Conservation (phyloP, 2,329 filamentous ascomycete genomes). For the Ophiostoma fasciatum region DNA sequence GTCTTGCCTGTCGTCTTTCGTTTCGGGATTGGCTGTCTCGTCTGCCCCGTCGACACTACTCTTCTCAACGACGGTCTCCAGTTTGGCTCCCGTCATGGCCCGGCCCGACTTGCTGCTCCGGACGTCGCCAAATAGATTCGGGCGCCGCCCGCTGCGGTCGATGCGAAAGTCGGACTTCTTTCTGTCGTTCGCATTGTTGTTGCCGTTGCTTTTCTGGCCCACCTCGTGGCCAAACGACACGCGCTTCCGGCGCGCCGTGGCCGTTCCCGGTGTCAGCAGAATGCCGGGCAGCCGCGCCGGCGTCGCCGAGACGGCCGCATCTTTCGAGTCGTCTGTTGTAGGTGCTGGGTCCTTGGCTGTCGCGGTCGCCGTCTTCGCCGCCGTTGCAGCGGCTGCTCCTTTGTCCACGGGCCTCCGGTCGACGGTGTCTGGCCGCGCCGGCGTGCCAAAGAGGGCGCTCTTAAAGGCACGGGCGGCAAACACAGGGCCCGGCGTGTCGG, state of each 20-base stretch:
- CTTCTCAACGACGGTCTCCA: too few relatives aligned
- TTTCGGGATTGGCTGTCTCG: constrained; percentile 32
- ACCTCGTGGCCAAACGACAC: constrained; percentile 50
- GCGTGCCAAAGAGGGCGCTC: constrained; percentile 48
- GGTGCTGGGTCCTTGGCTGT: too few relatives aligned
- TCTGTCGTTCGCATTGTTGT: constrained; percentile 9
- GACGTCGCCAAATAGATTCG: constrained; percentile 9
- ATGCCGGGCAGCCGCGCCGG: constrained; percentile 34
- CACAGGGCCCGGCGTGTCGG: constrained; percentile 51
- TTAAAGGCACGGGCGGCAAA: constrained; percentile 52
- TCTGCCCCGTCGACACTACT: constrained; percentile 23
- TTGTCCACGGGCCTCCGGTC: constrained; percentile 3
- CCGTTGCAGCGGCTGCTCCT: constrained; percentile 1
- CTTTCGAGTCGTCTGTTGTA: too few relatives aligned
- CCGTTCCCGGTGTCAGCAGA: constrained; percentile 48
- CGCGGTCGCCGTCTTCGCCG: too few relatives aligned
- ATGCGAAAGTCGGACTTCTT: constrained; percentile 15
- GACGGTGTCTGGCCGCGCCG: constrained; percentile 21
- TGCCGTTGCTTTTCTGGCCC: constrained; percentile 24
- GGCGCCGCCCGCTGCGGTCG: constrained; percentile 11
- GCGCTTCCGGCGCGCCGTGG: constrained; percentile 43
- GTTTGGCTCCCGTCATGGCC: too few relatives aligned
- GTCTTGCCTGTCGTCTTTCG: constrained; percentile 16
- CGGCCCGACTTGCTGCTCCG: constrained; percentile 17
- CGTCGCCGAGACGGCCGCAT: too few relatives aligned